These are phyloP conservation scores for Phytophthora megakarya DNA, from an alignment of 352 stramenopile species.

Conservation along the genomic window DNA sequence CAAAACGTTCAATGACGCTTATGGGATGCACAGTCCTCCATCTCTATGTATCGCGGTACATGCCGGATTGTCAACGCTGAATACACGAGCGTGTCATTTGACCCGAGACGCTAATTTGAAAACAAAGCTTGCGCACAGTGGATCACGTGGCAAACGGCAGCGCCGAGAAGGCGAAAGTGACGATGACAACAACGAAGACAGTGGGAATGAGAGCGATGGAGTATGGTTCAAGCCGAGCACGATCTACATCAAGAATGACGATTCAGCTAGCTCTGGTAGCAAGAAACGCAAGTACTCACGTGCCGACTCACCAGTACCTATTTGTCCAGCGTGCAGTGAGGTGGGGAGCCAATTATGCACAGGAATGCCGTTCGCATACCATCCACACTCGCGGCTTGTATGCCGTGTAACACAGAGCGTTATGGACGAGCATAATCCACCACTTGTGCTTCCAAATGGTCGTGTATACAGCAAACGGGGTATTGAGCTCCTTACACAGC, in stretches of 20 bases:
- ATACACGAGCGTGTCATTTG: constrained; percentile 73
- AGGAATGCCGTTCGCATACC: constrained; percentile 72
- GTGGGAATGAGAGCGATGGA: constrained; percentile 30
- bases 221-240: constrained; percentile 33
- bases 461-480: constrained; percentile 83
- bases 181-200: constrained; percentile 19
- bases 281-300: constrained; percentile 40
- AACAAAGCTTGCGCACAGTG: constrained; percentile 37
- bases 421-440: constrained; percentile 89
- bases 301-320: constrained; percentile 39
- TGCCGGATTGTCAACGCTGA: constrained; percentile 71
- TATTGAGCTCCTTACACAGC: constrained; percentile 60
- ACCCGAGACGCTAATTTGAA: constrained; percentile 48
- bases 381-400: constrained; percentile 83
- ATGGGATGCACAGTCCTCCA: constrained; percentile 68
- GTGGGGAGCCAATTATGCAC: constrained; percentile 63
- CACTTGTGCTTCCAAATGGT: constrained; percentile 79
- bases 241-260: constrained; percentile 40
- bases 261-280: constrained; percentile 13
- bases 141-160: constrained; percentile 22
- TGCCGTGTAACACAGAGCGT: constrained; percentile 79
- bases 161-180: constrained; percentile 33
- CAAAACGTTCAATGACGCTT: constrained; percentile 68
- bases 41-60: constrained; percentile 72
- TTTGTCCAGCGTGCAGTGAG: constrained; percentile 81